These are phyloP conservation scores for Cantharellus cinnabarinus DNA, from an alignment of 768 basidiomycete genomes.

Conservation along the genomic window DNA sequence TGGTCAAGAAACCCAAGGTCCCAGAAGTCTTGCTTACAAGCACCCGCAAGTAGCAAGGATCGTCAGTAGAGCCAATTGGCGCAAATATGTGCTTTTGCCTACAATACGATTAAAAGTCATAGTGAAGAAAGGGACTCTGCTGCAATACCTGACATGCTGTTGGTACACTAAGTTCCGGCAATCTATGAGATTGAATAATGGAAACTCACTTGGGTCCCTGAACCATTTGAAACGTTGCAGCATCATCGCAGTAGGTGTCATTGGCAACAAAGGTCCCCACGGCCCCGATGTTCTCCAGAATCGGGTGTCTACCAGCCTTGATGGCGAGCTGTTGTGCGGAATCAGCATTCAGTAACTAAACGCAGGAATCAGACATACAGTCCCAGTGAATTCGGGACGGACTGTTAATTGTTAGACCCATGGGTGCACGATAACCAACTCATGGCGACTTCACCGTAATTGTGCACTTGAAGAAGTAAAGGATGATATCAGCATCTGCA, in stretches of 20 bases:
- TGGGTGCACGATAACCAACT: neutral
- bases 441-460: conserved; percentile 22
- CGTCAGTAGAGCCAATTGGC: conserved; percentile 64
- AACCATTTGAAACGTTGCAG: conserved; percentile 75
- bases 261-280: conserved; percentile 62
- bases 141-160: conserved; percentile 38
- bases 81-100: conserved; percentile 48
- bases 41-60: conserved; percentile 81
- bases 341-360: neutral
- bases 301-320: conserved; percentile 74
- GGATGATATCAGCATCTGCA: conserved; percentile 7
- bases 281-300: conserved; percentile 54
- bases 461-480: conserved; percentile 18
- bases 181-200: neutral
- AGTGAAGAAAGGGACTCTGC: conserved; percentile 1
- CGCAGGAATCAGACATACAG: neutral
- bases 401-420: conserved; percentile 23
- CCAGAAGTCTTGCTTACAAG: conserved; percentile 22
- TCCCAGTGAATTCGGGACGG: conserved; percentile 39
- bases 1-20: neutral
- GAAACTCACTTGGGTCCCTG: conserved; percentile 67
- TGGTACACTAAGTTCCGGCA: conserved; percentile 1
- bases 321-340: conserved; percentile 80
- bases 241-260: conserved; percentile 72
- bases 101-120: neutral